These are phyloP conservation scores for Senecio squalidus DNA, from an alignment of 140 eudicot species.

Conservation along the genomic window DNA sequence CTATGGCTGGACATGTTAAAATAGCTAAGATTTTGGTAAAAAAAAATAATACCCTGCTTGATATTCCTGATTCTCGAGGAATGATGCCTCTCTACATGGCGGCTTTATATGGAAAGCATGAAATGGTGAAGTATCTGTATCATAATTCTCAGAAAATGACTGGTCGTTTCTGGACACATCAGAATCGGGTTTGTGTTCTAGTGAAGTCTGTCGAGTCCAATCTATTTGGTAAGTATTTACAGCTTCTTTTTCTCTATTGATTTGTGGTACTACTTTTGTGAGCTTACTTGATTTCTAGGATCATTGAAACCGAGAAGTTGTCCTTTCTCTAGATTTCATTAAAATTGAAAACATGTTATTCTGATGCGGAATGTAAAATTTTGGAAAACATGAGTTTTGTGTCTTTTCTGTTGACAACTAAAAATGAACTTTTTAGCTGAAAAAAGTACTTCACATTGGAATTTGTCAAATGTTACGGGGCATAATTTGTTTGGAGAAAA, in stretches of 20 bases:
- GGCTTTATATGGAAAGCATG: neutral
- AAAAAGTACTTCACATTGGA: too few relatives aligned
- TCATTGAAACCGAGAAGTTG: too few relatives aligned
- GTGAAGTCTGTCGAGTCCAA: neutral
- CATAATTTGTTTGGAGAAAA: too few relatives aligned
- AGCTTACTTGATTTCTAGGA: too few relatives aligned
- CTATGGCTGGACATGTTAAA: slow-evolving; percentile 1
- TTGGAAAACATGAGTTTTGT: too few relatives aligned
- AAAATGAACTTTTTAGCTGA: too few relatives aligned
- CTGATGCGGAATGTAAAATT: too few relatives aligned
- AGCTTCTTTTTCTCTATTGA: neutral
- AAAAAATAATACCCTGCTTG: neutral
- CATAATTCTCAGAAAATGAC: neutral
- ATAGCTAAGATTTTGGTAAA: slow-evolving; percentile 7
- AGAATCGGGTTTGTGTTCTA: slow-evolving; percentile 3
- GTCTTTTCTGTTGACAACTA: too few relatives aligned
- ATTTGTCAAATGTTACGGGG: too few relatives aligned
- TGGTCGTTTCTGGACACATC: neutral
- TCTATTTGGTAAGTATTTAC: neutral
- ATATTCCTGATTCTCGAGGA: neutral
- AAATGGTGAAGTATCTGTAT: slow-evolving; percentile 1
- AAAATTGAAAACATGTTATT: too few relatives aligned
- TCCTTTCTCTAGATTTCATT: too few relatives aligned
- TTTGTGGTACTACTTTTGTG: neutral
- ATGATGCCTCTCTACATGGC: slow-evolving; percentile 11